Conservation (phyloP, 208 protist genomes). For the Naegleria fowleri region DNA sequence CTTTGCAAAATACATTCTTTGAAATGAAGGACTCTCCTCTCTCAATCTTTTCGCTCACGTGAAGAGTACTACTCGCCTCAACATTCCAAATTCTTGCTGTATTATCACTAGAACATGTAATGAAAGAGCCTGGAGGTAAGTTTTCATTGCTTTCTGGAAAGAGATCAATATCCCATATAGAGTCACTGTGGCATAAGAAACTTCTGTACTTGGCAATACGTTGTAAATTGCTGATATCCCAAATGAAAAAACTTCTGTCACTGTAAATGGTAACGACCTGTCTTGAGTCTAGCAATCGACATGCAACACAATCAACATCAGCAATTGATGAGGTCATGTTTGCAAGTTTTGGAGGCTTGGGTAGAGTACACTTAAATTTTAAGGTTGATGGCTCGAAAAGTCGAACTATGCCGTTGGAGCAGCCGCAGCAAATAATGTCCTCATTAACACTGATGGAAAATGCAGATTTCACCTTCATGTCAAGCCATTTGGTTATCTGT, state of each 20-base stretch:
- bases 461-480: conserved; percentile 19
- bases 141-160: not conserved
- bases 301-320: not conserved
- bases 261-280: conserved; percentile 31
- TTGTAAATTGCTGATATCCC: conserved; percentile 32
- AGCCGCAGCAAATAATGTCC: conserved; percentile 32
- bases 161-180: conserved; percentile 39
- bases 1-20: conserved; percentile 22
- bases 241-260: conserved; percentile 39
- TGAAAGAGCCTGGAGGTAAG: conserved; percentile 34
- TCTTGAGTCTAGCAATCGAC: not conserved
- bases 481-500: conserved; percentile 40
- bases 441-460: conserved; percentile 23
- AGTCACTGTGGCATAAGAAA: conserved; percentile 27
- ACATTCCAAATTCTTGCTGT: conserved; percentile 44
- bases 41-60: not conserved
- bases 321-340: not conserved
- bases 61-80: not conserved
- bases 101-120: conserved; percentile 35
- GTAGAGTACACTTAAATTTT: conserved; percentile 39
- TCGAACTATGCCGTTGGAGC: conserved; percentile 33
- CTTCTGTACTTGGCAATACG: conserved; percentile 36
- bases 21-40: not conserved
- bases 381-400: conserved; percentile 37
- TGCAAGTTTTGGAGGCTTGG: conserved; percentile 30